Percentiles rank a stretch among this genome's conserved stretches.
Evolutionary conservation across 495 filamentous ascomycete species (phyloP).

Genomic region (Penicillium lagena): DNA sequence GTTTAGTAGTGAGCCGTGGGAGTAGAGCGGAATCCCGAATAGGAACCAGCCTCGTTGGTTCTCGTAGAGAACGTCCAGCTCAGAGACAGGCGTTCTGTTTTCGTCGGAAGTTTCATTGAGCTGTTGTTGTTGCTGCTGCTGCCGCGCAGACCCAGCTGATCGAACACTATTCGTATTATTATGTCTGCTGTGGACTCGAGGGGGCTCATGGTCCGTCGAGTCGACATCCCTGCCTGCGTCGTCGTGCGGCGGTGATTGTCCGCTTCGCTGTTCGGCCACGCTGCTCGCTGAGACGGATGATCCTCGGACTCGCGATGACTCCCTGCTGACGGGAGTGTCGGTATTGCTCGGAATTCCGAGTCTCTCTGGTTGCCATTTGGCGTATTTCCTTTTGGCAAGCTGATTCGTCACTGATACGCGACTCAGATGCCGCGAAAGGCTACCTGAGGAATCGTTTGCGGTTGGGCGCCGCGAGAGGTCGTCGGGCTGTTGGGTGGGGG

Average conservation of each 20-base stretch:
- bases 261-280: too few species aligned
- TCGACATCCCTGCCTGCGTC: slow-evolving; percentile 6
- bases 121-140: slow-evolving; percentile 11
- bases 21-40: slow-evolving; percentile 87
- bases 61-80: slow-evolving; percentile 90
- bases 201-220: slow-evolving; percentile 10
- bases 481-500: slow-evolving; percentile 18
- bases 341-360: slow-evolving; percentile 24
- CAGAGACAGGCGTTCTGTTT: slow-evolving; percentile 16
- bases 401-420: slow-evolving; percentile 39
- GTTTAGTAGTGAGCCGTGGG: slow-evolving; percentile 74
- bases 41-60: slow-evolving; percentile 83
- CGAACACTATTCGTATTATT: slow-evolving; percentile 14
- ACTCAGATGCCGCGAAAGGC: slow-evolving; percentile 24
- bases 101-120: neutral
- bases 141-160: slow-evolving; percentile 12
- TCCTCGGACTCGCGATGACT: slow-evolving; percentile 14
- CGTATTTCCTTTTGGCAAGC: slow-evolving; percentile 51
- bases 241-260: slow-evolving; percentile 13
- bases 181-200: slow-evolving; percentile 4
- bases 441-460: slow-evolving; percentile 9
- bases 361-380: slow-evolving; percentile 54
- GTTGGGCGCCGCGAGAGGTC: slow-evolving; percentile 15
- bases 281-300: slow-evolving; percentile 4
- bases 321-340: slow-evolving; percentile 11